Percentiles rank a stretch among this genome's conserved stretches.
phyloP scores from a whole-genome alignment of 352 stramenopile species.

The Phytophthora foliorum region DNA sequence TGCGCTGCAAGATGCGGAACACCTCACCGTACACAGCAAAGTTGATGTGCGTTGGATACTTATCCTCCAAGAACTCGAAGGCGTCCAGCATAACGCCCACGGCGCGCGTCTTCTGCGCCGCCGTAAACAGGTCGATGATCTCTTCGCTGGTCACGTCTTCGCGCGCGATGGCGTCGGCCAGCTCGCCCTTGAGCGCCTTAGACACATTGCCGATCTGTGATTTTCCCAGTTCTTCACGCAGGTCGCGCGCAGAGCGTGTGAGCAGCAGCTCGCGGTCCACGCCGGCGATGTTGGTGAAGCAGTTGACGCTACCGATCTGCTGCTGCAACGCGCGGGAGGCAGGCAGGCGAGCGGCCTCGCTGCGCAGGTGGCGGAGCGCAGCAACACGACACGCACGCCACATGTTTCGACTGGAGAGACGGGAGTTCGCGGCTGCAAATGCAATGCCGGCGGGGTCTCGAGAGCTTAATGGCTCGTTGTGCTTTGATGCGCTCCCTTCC shows the following conservation, averaged over 20 bases:
- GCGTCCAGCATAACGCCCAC: slow-evolving; percentile 59
- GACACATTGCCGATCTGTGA: slow-evolving; percentile 44
- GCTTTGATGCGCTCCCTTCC: slow-evolving; percentile 21
- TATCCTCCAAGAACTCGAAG: slow-evolving; percentile 56
- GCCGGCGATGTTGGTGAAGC: slow-evolving; percentile 55
- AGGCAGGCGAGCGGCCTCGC: slow-evolving; percentile 22
- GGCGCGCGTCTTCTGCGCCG: slow-evolving; percentile 58
- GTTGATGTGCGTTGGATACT: slow-evolving; percentile 57
- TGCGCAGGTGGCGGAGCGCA: slow-evolving; percentile 55
- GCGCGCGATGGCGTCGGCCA: slow-evolving; percentile 39
- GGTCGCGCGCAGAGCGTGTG: slow-evolving; percentile 43
- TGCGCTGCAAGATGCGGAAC: slow-evolving; percentile 60
- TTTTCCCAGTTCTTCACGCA: slow-evolving; percentile 49
- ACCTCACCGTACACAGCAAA: slow-evolving; percentile 74
- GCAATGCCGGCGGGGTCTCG: not conserved
- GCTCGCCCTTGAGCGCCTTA: slow-evolving; percentile 50
- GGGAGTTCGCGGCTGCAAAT: not conserved
- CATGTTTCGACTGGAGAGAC: slow-evolving; percentile 43
- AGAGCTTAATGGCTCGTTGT: slow-evolving; percentile 21
- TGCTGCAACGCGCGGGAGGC: slow-evolving; percentile 24
- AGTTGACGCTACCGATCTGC: slow-evolving; percentile 19
- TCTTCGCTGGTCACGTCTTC: slow-evolving; percentile 56
- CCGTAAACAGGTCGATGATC: slow-evolving; percentile 66
- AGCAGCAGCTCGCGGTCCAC: slow-evolving; percentile 60
- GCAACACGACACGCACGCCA: slow-evolving; percentile 64